Evolutionary conservation across 257 asterid species (phyloP), one percentile per base, ranked within the genome.

Genomic region (Solanum tarapatanum): DNA sequence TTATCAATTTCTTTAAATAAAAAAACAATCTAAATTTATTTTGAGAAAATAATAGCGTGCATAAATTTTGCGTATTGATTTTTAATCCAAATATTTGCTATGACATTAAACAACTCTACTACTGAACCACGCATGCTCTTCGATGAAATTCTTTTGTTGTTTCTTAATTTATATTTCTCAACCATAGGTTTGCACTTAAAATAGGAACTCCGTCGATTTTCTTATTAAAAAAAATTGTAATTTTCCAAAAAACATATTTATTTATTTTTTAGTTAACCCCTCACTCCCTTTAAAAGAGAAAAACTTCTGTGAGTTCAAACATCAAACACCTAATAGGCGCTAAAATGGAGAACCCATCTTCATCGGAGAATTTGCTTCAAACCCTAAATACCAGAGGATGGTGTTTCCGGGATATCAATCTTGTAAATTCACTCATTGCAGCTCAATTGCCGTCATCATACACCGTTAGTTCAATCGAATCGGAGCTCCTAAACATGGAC

Each of bases 351-450:
- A 83, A 88, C 86, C 26, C 87, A 37, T 35, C 93, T 48, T 89
- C 89, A 33, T 21, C 88, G 36, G 91, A 89, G n/a, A 87, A 92
- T 85, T 88, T 87, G 23, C 58, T 91, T 72, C 91, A 76, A 90
- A 69, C 92, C 85, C 93, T 95, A 89, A 87, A 86, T n/a, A 80
- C 89, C 87, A 92, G 92, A 90, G 98, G 98, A 36, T 95, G 98
- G 98, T 92, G 88, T 86, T 91, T 95, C 89, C 89, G 90, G 41
- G 92, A 93, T 82, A 11, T 76, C 75, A 93, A 90, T 72, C 89
- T 73, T 80, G 92, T 94, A 89, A 89, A 92, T 70, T 89, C 87
- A 62, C 86, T 92, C 69, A 88, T 95, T 70, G 30, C 86, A 7
- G 88, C 91, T 70, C 94, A 92, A 88, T 88, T 86, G 33, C 72